phyloP scores from a whole-genome alignment of 2,329 filamentous ascomycete species.

The Ampelomyces quisqualis region DNA sequence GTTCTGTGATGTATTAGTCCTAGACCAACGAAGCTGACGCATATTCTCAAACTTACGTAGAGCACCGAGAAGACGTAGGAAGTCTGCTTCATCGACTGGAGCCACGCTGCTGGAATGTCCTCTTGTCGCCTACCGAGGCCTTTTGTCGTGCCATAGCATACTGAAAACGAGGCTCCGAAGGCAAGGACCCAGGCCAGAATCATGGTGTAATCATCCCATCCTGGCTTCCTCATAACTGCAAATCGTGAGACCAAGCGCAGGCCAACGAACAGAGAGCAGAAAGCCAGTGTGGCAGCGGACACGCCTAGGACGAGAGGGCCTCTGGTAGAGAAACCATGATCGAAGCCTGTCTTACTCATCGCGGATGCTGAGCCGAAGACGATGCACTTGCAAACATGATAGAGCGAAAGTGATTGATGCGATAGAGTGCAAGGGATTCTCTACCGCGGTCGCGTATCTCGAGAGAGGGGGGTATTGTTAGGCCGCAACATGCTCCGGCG shows the following conservation, averaged over 20 bases:
- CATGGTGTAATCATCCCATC: slow-evolving; percentile 80
- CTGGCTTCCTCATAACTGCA: slow-evolving; percentile 69
- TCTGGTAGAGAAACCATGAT: slow-evolving; percentile 27
- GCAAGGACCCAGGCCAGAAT: slow-evolving; percentile 74
- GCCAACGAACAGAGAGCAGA: slow-evolving; percentile 73
- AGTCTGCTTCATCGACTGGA: slow-evolving; percentile 56
- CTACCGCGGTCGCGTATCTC: slow-evolving; percentile 33
- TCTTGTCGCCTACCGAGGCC: slow-evolving; percentile 69
- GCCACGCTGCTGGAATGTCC: slow-evolving; percentile 57
- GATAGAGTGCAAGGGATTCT: slow-evolving; percentile 1
- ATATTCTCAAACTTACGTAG: slow-evolving; percentile 52
- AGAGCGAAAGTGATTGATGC: not conserved
- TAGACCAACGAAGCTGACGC: slow-evolving; percentile 2
- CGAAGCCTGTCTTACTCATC: slow-evolving; percentile 26
- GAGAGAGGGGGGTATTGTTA: slow-evolving; percentile 11
- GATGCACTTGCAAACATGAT: slow-evolving; percentile 17
- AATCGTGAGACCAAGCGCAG: slow-evolving; percentile 72
- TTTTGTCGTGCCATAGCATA: slow-evolving; percentile 62
- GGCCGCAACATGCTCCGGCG: slow-evolving; percentile 22
- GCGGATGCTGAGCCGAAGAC: slow-evolving; percentile 14
- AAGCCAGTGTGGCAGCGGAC: slow-evolving; percentile 65
- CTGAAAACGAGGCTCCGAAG: slow-evolving; percentile 66
- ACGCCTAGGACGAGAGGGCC: slow-evolving; percentile 62
- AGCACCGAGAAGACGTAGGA: slow-evolving; percentile 63
- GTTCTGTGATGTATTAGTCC: slow-evolving; percentile 58